Percentiles rank a stretch among this genome's conserved stretches.
phyloP scores from a whole-genome alignment of 257 asterid genomes.

The Nicotiana noctiflora region DNA sequence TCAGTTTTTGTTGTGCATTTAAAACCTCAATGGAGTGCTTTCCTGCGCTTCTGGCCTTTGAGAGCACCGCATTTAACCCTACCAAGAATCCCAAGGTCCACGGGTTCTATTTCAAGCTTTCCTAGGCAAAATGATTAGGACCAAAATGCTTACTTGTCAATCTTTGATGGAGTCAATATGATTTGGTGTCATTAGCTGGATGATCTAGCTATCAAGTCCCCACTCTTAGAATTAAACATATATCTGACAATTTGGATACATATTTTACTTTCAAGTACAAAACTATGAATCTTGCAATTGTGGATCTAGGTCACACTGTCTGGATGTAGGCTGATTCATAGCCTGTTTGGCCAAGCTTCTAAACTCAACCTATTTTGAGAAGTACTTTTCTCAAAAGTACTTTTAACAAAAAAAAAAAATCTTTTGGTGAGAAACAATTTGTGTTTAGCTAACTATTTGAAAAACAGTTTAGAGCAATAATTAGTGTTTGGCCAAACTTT shows the following conservation, averaged over 20 bases:
- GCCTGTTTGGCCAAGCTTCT: too few relatives aligned
- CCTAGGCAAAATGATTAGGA: not conserved
- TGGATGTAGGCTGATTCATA: not conserved
- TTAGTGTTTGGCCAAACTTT: too few relatives aligned
- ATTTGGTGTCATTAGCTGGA: not conserved
- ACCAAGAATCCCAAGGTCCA: not conserved
- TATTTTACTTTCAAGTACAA: not conserved
- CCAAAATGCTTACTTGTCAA: not conserved
- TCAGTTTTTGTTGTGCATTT: not conserved
- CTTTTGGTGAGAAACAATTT: too few relatives aligned
- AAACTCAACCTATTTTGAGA: too few relatives aligned
- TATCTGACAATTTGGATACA: not conserved
- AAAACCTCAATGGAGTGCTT: not conserved
- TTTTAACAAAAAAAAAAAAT: too few relatives aligned
- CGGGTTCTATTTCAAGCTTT: not conserved
- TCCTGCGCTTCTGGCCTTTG: not conserved
- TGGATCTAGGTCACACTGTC: not conserved
- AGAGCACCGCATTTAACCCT: not conserved
- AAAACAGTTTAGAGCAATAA: too few relatives aligned
- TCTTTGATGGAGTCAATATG: not conserved
- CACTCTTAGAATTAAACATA: not conserved
- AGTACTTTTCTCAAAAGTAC: too few relatives aligned
- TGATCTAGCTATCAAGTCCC: not conserved
- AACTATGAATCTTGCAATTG: not conserved
- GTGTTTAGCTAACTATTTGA: too few relatives aligned